Evolutionary conservation across 768 basidiomycete genomes (phyloP).

Genomic region (Royoungia palumana): DNA sequence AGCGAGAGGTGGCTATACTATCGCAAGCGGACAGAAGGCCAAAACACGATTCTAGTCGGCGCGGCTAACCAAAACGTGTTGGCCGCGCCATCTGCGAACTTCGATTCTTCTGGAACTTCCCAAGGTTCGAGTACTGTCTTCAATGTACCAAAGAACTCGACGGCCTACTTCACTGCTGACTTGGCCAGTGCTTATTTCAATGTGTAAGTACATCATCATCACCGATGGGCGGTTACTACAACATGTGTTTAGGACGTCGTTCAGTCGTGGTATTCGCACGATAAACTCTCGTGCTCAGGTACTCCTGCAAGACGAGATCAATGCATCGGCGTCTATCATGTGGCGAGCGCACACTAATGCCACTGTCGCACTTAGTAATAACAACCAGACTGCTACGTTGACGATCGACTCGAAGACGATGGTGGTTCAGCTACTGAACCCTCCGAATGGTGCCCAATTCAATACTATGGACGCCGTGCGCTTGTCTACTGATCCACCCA

Average conservation of each 20-base stretch:
- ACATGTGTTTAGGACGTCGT: conserved; percentile 49
- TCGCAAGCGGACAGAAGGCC: conserved; percentile 94
- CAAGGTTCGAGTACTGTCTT: conserved; percentile 88
- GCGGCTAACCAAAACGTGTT: conserved; percentile 77
- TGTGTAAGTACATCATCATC: conserved; percentile 46
- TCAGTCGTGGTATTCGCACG: conserved; percentile 80
- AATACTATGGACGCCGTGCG: conserved; percentile 52
- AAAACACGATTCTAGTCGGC: conserved; percentile 86
- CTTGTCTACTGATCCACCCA: conserved; percentile 56
- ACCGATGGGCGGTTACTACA: conserved; percentile 11
- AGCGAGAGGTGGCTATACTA: conserved; percentile 87
- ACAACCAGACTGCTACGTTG: conserved; percentile 71
- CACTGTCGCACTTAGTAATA: conserved; percentile 52
- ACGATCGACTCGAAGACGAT: conserved; percentile 66
- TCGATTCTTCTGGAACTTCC: conserved; percentile 51
- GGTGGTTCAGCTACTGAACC: conserved; percentile 61
- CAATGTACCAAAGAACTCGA: conserved; percentile 57
- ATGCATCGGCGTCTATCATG: conserved; percentile 51
- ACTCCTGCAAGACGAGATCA: conserved; percentile 90
- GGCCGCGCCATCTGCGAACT: conserved; percentile 55
- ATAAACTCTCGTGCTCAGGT: conserved; percentile 85
- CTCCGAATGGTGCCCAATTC: conserved; percentile 66
- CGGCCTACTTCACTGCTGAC: conserved; percentile 79
- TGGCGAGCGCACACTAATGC: conserved; percentile 99
- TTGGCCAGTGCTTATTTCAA: conserved; percentile 72